These are phyloP conservation scores for Tricholomella constricta DNA, from an alignment of 768 basidiomycete species.

Conservation along the genomic window DNA sequence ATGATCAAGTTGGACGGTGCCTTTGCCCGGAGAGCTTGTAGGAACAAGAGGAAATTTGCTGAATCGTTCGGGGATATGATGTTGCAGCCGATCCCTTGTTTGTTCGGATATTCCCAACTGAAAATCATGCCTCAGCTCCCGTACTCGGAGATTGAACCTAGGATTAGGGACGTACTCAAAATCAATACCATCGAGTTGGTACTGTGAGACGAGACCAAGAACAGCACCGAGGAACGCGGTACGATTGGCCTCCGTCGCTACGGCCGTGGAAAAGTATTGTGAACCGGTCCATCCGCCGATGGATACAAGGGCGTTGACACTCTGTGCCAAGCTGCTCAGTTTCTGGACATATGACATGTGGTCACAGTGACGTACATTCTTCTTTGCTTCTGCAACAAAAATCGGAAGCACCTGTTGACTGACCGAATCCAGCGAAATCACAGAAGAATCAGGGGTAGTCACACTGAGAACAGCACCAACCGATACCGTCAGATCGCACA, in stretches of 20 bases:
- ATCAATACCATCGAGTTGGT: slow-evolving; percentile 61
- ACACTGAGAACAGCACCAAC: slow-evolving; percentile 30
- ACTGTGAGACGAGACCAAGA: slow-evolving; percentile 45
- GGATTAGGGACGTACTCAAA: slow-evolving; percentile 40
- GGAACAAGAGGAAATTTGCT: slow-evolving; percentile 75
- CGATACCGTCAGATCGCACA: background rate
- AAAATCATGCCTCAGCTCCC: background rate
- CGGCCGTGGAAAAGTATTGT: slow-evolving; percentile 59
- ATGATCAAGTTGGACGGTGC: slow-evolving; percentile 58
- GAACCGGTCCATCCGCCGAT: slow-evolving; percentile 77
- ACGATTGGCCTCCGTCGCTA: slow-evolving; percentile 57
- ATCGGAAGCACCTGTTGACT: slow-evolving; percentile 49
- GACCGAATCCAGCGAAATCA: slow-evolving; percentile 39
- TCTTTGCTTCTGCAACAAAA: slow-evolving; percentile 54
- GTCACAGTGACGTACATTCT: slow-evolving; percentile 33
- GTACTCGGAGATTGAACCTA: background rate
- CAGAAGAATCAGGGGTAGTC: slow-evolving; percentile 35
- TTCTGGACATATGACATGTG: background rate
- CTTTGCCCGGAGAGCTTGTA: slow-evolving; percentile 63
- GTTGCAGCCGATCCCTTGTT: slow-evolving; percentile 73
- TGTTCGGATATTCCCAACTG: slow-evolving; percentile 83
- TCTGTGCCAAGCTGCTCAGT: slow-evolving; percentile 30
- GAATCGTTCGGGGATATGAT: slow-evolving; percentile 59
- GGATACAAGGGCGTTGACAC: slow-evolving; percentile 56
- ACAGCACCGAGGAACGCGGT: slow-evolving; percentile 68